Percentiles rank a stretch among this genome's conserved stretches.
phyloP scores from a whole-genome alignment of 495 filamentous ascomycete genomes.

The Copromyces sp. region DNA sequence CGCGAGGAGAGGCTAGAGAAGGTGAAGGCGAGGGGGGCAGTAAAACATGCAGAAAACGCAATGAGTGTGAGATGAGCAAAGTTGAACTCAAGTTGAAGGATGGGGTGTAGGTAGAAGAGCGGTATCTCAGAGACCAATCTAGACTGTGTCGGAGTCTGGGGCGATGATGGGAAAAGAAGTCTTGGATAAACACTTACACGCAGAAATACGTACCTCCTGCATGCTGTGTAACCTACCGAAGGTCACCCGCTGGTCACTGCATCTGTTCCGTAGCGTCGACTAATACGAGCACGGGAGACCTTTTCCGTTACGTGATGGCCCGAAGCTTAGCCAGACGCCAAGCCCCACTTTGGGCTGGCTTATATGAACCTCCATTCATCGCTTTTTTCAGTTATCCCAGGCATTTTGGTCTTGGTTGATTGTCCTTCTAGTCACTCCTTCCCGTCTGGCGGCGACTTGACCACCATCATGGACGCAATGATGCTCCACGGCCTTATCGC shows the following conservation, averaged over 20 bases:
- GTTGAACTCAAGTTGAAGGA: too few species aligned
- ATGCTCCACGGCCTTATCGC: background rate
- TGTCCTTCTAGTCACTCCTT: too few species aligned
- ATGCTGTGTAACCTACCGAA: background rate
- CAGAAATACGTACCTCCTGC: background rate
- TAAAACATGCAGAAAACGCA: too few species aligned
- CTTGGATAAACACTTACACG: background rate
- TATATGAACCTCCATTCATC: background rate
- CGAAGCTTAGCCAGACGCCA: background rate
- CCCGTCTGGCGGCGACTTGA: background rate
- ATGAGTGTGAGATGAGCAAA: too few species aligned
- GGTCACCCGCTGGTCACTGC: background rate
- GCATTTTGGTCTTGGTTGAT: too few species aligned
- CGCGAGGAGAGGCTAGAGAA: too few species aligned
- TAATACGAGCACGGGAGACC: background rate
- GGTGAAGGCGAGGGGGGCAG: too few species aligned
- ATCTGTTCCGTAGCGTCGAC: background rate
- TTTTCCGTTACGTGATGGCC: background rate
- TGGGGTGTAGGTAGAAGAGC: too few species aligned
- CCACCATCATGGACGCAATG: background rate
- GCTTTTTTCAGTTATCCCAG: too few species aligned
- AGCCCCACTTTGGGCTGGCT: background rate
- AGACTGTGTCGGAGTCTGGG: too few species aligned
- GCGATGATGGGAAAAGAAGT: background rate
- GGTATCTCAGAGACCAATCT: too few species aligned